A percentile compares a stretch with the other conserved stretches of the same genome.
These are phyloP conservation scores for Eustoma russellianum DNA, from an alignment of 257 asterid species.

Conservation along the genomic window DNA sequence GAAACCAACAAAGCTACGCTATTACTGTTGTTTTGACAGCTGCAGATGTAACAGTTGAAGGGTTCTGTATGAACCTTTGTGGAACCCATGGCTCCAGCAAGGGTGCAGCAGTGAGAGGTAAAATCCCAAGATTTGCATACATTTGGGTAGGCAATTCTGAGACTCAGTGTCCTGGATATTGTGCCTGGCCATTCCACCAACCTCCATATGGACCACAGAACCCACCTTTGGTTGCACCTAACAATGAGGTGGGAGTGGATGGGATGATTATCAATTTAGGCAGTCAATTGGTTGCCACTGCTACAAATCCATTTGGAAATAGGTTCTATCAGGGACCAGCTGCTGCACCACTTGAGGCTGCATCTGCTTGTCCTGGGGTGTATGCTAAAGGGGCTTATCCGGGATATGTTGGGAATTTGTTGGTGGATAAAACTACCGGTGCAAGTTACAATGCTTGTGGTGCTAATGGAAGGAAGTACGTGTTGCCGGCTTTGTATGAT, in stretches of 20 bases:
- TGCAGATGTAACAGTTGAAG: slow-evolving; percentile 42
- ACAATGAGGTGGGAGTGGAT: slow-evolving; percentile 61
- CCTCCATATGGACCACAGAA: slow-evolving; percentile 73
- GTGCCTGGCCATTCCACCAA: slow-evolving; percentile 78
- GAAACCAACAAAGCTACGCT: slow-evolving; percentile 38
- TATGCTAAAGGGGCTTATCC: slow-evolving; percentile 77
- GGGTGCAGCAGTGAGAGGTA: slow-evolving; percentile 15
- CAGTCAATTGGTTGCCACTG: slow-evolving; percentile 59
- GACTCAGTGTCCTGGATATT: slow-evolving; percentile 49
- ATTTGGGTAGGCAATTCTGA: slow-evolving; percentile 69
- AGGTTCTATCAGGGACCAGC: slow-evolving; percentile 61
- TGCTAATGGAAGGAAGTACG: slow-evolving; percentile 43
- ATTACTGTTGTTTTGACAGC: slow-evolving; percentile 54
- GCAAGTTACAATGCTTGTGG: slow-evolving; percentile 80
- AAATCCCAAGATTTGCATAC: slow-evolving; percentile 44
- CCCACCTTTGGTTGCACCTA: slow-evolving; percentile 60
- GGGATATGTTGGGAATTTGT: slow-evolving; percentile 57
- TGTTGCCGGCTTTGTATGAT: slow-evolving; percentile 61
- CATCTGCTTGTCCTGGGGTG: slow-evolving; percentile 75
- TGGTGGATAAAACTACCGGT: slow-evolving; percentile 48
- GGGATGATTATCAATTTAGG: slow-evolving; percentile 47
- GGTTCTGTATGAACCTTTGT: slow-evolving; percentile 52
- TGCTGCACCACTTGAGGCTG: slow-evolving; percentile 60
- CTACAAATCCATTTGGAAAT: slow-evolving; percentile 61
- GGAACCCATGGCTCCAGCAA: slow-evolving; percentile 54